These are phyloP conservation scores for Copromyces sp. DNA, from an alignment of 495 filamentous ascomycete genomes.

Conservation along the genomic window DNA sequence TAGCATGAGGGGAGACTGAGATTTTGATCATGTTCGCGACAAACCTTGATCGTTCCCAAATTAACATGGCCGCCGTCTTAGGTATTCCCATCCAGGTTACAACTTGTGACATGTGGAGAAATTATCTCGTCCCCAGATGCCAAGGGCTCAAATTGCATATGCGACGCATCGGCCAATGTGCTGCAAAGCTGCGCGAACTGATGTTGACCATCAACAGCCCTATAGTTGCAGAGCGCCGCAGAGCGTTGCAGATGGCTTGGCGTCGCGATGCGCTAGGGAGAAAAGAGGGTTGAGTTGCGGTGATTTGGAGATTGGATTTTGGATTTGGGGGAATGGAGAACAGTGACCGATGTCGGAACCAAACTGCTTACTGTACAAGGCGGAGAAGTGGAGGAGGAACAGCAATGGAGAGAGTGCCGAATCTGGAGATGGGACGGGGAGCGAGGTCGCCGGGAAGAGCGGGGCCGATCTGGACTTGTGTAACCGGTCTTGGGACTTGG, in stretches of 20 bases:
- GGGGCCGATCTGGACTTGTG: background rate
- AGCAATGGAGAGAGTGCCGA: background rate
- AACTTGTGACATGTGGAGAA: background rate
- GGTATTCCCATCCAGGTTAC: background rate
- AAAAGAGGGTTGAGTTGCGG: background rate
- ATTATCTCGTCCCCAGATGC: background rate
- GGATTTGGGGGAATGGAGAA: background rate
- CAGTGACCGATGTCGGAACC: background rate
- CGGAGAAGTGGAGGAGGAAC: background rate
- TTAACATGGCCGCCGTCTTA: background rate
- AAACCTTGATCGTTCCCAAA: background rate
- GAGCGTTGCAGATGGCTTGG: background rate
- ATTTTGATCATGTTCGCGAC: background rate
- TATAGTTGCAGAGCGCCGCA: background rate
- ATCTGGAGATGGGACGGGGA: background rate
- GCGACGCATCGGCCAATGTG: background rate
- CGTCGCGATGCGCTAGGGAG: background rate
- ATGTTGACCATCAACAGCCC: background rate
- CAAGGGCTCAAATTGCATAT: background rate
- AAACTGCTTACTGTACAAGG: background rate
- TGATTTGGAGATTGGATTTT: background rate
- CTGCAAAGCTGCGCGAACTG: background rate
- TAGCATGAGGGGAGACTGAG: background rate
- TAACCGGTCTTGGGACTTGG: background rate
- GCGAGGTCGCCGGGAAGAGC: background rate